phyloP scores from a whole-genome alignment of 768 basidiomycete genomes.

The Lactarius deliciosus region DNA sequence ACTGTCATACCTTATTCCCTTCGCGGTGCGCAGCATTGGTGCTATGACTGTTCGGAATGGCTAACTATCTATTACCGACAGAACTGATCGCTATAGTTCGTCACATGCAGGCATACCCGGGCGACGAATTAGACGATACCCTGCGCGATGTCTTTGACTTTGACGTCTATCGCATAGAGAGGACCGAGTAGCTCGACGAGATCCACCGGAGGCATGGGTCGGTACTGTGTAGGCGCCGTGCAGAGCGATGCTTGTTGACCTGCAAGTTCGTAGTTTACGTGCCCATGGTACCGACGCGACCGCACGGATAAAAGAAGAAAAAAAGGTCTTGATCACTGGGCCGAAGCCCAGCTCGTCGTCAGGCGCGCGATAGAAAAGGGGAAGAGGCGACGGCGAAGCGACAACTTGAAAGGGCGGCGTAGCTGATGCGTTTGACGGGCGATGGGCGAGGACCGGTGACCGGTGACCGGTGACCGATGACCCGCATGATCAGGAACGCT shows the following conservation, averaged over 20 bases:
- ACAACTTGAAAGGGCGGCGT: too few species aligned
- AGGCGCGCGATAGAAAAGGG: too few species aligned
- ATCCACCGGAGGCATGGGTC: conserved; percentile 64
- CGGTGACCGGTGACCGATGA: too few species aligned
- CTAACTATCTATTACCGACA: conserved; percentile 30
- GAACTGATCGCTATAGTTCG: conserved; percentile 43
- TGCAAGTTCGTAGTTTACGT: not conserved
- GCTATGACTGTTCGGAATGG: not conserved
- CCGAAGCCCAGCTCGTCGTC: too few species aligned
- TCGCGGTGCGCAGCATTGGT: conserved; percentile 44
- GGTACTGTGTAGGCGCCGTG: conserved; percentile 19
- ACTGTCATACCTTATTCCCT: conserved; percentile 65
- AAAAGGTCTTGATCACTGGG: too few species aligned
- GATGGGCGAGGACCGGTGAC: too few species aligned
- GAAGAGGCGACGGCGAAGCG: too few species aligned
- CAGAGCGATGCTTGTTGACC: not conserved
- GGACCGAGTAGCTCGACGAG: conserved; percentile 58
- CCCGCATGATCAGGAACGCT: too few species aligned
- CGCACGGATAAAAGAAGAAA: conserved; percentile 38
- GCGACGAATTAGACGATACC: conserved; percentile 55
- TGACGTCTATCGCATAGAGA: conserved; percentile 65
- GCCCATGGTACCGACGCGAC: conserved; percentile 27
- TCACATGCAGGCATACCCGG: conserved; percentile 52
- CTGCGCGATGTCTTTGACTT: conserved; percentile 70
- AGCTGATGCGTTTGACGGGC: too few species aligned